Base-by-base conservation (phyloP, 164 flowering plant genomes). In the Tetrastigma voinierianum region DNA sequence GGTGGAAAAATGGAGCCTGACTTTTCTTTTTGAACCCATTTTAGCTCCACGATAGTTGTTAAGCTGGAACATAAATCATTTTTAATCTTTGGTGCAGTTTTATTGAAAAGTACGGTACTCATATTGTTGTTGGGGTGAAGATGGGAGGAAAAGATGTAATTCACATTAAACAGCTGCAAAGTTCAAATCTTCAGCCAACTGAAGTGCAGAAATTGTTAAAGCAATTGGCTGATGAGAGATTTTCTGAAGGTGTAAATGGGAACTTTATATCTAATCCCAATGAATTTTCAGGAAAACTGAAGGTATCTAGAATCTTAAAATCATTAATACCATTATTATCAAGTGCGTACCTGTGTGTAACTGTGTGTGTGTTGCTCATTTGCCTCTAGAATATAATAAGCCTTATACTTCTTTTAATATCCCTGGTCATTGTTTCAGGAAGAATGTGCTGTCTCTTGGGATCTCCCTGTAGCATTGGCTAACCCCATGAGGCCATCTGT, bases 121-220 rank as follows among this genome's bases (percentile, higher is more conserved):
- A 91, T 76, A 56, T 91, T 58, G 81, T 91, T 66, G 87, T 85
- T 55, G 97, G 95, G 23, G 89, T 91, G 53, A 89, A 84, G 75
- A 91, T 91, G 88, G 97, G 97, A 61, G 98, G 97, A 25, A 94
- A 89, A 76, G 98, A 94, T 83, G 92, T 87, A 20, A 73, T 89
- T 67, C 80, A 86, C 77, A 62, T 90, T 46, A 94, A 89, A 83
- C 95, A 94, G 84, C 80, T 72, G 51, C 77, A 75, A 12, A 83
- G 72, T 46, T 94, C 98, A 66, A 71, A 55, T 71, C 78, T 86
- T 69, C 75, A 81, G 74, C 76, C 93, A 19, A 64, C 72, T 52
- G 93, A 91, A 57, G 84, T 94, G 75, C 90, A 82, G 84, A 85
- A 80, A 55, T 54, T 76, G 68, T 77, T 94, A 69, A 87, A 89